phyloP scores from a whole-genome alignment of 139 green algal genomes.

The Spirogloea muscicola region DNA sequence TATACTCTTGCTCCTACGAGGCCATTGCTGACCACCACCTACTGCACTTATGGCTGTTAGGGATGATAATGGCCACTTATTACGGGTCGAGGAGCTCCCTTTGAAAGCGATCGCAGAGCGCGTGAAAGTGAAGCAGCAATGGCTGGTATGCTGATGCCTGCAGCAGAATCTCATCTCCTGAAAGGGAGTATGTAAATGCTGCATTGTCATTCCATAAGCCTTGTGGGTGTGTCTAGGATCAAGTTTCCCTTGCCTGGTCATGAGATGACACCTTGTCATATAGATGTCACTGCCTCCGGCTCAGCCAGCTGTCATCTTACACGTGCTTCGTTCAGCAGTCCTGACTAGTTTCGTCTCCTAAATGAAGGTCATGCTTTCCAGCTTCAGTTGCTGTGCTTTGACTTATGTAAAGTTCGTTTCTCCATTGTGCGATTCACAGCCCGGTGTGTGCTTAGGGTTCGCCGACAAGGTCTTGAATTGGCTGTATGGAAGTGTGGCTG shows the following conservation, averaged over 20 bases:
- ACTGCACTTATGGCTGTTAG: neutral
- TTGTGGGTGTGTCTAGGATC: no score
- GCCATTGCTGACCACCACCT: neutral
- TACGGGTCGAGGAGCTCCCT: constrained; percentile 5
- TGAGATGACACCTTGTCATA: no score
- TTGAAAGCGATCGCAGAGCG: constrained; percentile 12
- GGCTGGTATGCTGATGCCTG: constrained; percentile 4
- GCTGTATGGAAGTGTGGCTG: constrained; percentile 25
- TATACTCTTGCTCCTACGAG: neutral
- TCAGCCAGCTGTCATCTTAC: neutral
- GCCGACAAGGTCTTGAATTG: constrained; percentile 21
- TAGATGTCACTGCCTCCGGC: neutral
- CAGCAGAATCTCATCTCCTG: neutral
- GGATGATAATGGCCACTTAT: constrained; percentile 5
- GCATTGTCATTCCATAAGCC: neutral
- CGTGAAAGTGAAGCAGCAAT: constrained; percentile 16
- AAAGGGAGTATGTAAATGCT: neutral
- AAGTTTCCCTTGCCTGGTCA: no score
- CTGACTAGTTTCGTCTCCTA: no score
- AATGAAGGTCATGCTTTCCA: neutral
- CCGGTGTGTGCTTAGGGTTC: constrained; percentile 18
- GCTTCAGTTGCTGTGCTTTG: neutral
- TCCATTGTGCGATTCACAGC: constrained; percentile 2
- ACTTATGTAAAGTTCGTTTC: neutral
- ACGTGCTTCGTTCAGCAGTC: neutral